Evolutionary conservation across 805 yeast species (phyloP), one percentile per base, ranked within the genome.

Genomic region (Deakozyma indianensis): DNA sequence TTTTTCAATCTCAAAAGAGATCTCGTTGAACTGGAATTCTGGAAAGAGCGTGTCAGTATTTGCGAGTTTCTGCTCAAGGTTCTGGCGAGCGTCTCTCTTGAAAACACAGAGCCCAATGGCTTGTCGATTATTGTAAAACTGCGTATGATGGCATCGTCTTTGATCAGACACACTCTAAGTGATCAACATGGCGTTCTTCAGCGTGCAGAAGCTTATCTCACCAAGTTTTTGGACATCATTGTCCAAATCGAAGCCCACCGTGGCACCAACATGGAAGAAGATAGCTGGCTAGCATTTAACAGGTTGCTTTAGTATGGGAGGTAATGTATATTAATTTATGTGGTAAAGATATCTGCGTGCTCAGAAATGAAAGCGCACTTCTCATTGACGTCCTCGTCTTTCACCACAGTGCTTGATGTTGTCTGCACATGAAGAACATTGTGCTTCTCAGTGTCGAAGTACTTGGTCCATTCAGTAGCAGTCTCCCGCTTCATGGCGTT

Each of bases 101-200:
- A 44, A 14, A 49, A 47, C 40, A 29, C 47, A 28, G 51, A 49
- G 46, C 50, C 52, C 3, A 45, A 49, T 20, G 51, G 52, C 2
- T n/a, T 45, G 16, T 32, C 38, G 16, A 32, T 20, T 22, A 48
- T 48, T 22, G 3, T 48, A 11, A 48, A 48, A 21, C 35, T 48
- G 15, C 35, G 47, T 27, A 35, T 32, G 35, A 46, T 48, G 15
- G 42, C 46, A 3, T 27, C 43, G 2, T 48, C 50, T 7, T 29
- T 48, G 15, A 35, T 48, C 9, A 41, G 46, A 23, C 41, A 43
- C 28, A 45, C 45, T 2, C 16, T 40, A 5, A 42, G 42, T 20
- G 41, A 24, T 23, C 24, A 41, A 23, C 41, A 23, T 18, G 47
- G 43, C 22, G 41, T 46, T 4, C 25, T 43, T 7, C 29, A 38